Conservation (phyloP, 129 eudicot species). For the Pulicaria dysenterica region DNA sequence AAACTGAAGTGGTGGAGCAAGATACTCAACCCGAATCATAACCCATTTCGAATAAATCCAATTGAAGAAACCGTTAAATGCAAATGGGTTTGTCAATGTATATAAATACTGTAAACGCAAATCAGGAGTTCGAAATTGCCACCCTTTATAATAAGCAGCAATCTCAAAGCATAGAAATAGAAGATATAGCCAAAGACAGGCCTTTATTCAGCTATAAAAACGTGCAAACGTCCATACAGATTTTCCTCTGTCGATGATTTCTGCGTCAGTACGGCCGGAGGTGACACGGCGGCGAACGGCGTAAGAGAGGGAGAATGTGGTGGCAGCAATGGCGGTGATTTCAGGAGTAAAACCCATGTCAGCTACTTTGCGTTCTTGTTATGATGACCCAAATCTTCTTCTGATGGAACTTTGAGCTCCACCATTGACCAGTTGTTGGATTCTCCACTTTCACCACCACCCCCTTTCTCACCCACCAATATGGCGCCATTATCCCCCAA, state of each 20-base stretch:
- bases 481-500: slow-evolving; percentile 46
- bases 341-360: slow-evolving; percentile 78
- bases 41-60: slow-evolving; percentile 33
- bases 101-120: slow-evolving; percentile 31
- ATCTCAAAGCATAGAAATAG: slow-evolving; percentile 16
- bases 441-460: slow-evolving; percentile 82
- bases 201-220: slow-evolving; percentile 21
- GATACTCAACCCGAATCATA: slow-evolving; percentile 32
- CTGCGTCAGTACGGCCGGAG: slow-evolving; percentile 9
- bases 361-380: slow-evolving; percentile 81
- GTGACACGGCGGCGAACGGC: slow-evolving; percentile 27
- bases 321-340: slow-evolving; percentile 66
- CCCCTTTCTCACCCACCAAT: slow-evolving; percentile 61
- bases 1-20: slow-evolving; percentile 26
- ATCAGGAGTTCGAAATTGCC: slow-evolving; percentile 23
- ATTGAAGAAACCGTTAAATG: slow-evolving; percentile 17
- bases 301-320: slow-evolving; percentile 53
- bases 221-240: not conserved
- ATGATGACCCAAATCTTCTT: slow-evolving; percentile 29
- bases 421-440: slow-evolving; percentile 77
- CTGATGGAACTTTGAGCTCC: slow-evolving; percentile 52
- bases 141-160: slow-evolving; percentile 33
- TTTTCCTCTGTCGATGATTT: not conserved
- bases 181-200: slow-evolving; percentile 24
- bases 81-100: slow-evolving; percentile 19